A percentile compares a stretch with the other conserved stretches of the same genome.
Conservation (phyloP, 2,329 filamentous ascomycete genomes). For the Rhynchosporium secalis region DNA sequence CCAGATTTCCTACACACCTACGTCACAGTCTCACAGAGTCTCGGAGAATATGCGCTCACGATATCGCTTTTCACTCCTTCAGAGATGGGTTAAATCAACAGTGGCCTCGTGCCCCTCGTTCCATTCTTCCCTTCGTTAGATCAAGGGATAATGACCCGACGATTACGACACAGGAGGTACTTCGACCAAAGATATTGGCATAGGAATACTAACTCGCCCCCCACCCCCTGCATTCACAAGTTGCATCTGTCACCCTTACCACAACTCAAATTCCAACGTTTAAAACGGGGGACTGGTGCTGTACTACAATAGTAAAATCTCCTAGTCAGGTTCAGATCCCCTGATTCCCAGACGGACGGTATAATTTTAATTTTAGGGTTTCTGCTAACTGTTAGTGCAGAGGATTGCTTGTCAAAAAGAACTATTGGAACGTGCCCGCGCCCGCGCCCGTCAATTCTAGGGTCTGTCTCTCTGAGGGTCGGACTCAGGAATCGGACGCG, state of each 20-base stretch:
- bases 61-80: background rate
- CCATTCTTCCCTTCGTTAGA: background rate
- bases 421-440: conserved; percentile 8
- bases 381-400: conserved; percentile 2
- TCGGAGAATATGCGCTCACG: background rate
- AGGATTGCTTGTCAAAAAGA: background rate
- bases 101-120: background rate
- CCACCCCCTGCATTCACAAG: too few species aligned
- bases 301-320: background rate
- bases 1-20: background rate
- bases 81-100: background rate
- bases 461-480: too few species aligned
- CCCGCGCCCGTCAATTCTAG: background rate
- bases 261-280: background rate
- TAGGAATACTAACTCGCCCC: too few species aligned
- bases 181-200: too few species aligned
- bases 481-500: too few species aligned
- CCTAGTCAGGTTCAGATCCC: background rate
- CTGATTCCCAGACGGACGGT: background rate
- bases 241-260: too few species aligned
- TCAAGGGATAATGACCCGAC: too few species aligned
- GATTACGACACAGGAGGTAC: too few species aligned
- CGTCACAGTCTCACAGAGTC: conserved; percentile 7
- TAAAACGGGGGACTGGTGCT: background rate
- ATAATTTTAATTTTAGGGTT: conserved; percentile 7